A percentile compares a stretch with the other conserved stretches of the same genome.
These are phyloP conservation scores for Tetrahymena borealis DNA, from an alignment of 73 alveolate genomes.

Conservation along the genomic window DNA sequence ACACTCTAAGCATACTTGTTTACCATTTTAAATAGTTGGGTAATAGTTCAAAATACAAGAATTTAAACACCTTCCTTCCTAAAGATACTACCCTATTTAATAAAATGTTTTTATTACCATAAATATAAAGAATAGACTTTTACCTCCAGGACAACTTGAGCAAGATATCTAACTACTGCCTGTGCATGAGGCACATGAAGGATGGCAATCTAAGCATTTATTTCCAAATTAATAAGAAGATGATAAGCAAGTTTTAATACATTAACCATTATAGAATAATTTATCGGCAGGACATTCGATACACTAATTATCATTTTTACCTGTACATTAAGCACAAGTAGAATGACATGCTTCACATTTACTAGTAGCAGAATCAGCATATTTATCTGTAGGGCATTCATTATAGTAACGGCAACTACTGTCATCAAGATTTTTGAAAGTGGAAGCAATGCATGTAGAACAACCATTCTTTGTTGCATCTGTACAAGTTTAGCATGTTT, in stretches of 20 bases:
- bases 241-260: not conserved
- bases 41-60: not conserved
- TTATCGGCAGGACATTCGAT: not conserved
- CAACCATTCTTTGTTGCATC: not conserved
- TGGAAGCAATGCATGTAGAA: not conserved
- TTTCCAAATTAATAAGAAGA: not conserved
- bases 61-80: not conserved
- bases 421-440: not conserved
- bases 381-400: not conserved
- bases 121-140: not conserved
- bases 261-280: not conserved
- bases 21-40: not conserved
- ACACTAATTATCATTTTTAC: not conserved
- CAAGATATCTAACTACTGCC: not conserved
- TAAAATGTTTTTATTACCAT: too few species aligned
- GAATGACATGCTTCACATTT: conserved; percentile 13
- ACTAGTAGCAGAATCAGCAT: not conserved
- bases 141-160: not conserved
- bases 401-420: not conserved
- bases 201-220: conserved; percentile 17
- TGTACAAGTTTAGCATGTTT: conserved; percentile 7
- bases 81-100: not conserved
- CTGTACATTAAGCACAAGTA: conserved; percentile 1
- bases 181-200: conserved; percentile 5
- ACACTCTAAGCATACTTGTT: not conserved